These are phyloP conservation scores for Eutrema japonicum DNA, from an alignment of 345 rosid genomes.

Conservation along the genomic window DNA sequence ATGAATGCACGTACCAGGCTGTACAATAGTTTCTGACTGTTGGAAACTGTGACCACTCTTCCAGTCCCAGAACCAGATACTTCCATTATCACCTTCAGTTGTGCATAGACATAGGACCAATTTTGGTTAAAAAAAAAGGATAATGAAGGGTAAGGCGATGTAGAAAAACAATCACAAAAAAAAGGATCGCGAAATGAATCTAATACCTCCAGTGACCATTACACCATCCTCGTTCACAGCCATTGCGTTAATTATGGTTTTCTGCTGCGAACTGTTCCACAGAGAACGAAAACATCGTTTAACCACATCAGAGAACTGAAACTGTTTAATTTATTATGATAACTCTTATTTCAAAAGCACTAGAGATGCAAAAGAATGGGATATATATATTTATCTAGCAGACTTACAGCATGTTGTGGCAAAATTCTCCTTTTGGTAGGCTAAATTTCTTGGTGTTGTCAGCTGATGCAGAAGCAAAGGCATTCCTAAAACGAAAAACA, in stretches of 20 bases:
- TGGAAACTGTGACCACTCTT: constrained; percentile 98
- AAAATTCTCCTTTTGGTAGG: constrained; percentile 91
- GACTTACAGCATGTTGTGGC: constrained; percentile 89
- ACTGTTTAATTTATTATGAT: neutral
- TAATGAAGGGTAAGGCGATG: neutral
- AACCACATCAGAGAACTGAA: neutral
- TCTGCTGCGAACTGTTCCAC: constrained; percentile 89
- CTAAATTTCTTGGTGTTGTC: constrained; percentile 91
- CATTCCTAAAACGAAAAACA: constrained; percentile 56
- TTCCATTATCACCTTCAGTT: constrained; percentile 88
- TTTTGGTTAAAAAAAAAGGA: constrained; percentile 2
- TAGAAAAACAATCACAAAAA: neutral
- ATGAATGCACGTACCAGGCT: constrained; percentile 57
- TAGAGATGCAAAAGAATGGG: constrained; percentile 14
- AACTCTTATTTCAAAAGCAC: neutral
- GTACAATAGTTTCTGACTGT: constrained; percentile 93
- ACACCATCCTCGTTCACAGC: constrained; percentile 97
- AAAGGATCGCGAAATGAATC: neutral
- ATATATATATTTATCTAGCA: neutral
- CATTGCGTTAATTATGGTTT: constrained; percentile 93
- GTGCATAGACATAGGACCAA: neutral
- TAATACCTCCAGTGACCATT: constrained; percentile 87
- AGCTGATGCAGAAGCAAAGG: constrained; percentile 97
- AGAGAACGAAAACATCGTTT: neutral
- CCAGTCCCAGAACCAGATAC: constrained; percentile 99